A percentile compares a stretch with the other conserved stretches of the same genome.
phyloP scores from a whole-genome alignment of 2,329 filamentous ascomycete species.

The Aspergillus ochraceoroseus region DNA sequence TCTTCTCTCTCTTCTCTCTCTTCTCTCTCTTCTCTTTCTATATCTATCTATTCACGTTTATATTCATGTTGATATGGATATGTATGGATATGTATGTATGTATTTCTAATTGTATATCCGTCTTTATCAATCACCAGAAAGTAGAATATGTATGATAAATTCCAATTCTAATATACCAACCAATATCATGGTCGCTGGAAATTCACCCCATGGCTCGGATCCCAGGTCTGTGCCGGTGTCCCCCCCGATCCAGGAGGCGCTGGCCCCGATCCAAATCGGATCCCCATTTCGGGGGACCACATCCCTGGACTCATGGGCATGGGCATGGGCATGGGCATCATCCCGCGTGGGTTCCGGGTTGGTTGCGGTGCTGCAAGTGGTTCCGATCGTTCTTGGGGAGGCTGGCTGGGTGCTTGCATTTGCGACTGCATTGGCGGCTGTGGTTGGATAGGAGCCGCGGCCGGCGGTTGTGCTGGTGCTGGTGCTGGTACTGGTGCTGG shows the following conservation, averaged over 20 bases:
- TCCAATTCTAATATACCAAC: no score
- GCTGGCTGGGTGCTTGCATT: conserved; percentile 22
- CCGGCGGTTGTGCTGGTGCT: conserved; percentile 41
- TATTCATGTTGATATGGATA: no score
- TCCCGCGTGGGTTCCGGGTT: conserved; percentile 47
- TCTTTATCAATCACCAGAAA: no score
- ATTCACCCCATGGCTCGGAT: conserved; percentile 55
- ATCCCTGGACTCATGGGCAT: conserved; percentile 50
- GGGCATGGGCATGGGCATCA: no score
- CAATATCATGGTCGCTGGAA: conserved; percentile 49
- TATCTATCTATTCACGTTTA: no score
- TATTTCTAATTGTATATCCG: background rate
- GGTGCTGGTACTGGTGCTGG: conserved; percentile 24
- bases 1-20: background rate
- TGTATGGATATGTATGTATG: conserved; percentile 2
- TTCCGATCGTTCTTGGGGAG: conserved; percentile 16
- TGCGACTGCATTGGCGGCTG: conserved; percentile 14
- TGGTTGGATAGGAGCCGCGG: conserved; percentile 36
- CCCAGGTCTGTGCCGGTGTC: conserved; percentile 53
- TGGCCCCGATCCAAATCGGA: conserved; percentile 62
- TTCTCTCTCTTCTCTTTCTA: background rate
- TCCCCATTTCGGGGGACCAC: conserved; percentile 78
- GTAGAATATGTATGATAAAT: no score
- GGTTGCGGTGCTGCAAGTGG: conserved; percentile 48
- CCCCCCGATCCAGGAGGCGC: no score